A percentile compares a stretch with the other conserved stretches of the same genome.
These are phyloP conservation scores for Neophaeococcomyces aloes DNA, from an alignment of 2,329 filamentous ascomycete genomes.

Conservation along the genomic window DNA sequence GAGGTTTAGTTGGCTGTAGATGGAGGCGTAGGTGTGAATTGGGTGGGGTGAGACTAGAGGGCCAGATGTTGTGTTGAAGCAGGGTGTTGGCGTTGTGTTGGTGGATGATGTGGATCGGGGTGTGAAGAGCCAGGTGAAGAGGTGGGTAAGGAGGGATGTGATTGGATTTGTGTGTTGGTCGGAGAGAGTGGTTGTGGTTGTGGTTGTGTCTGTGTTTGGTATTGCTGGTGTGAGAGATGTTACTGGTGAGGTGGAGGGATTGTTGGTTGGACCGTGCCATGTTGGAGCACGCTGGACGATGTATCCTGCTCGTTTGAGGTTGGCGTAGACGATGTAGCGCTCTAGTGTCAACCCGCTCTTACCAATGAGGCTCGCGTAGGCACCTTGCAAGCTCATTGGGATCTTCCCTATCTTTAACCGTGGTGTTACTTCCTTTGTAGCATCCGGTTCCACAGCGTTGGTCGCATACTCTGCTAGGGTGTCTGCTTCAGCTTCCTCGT, in stretches of 20 bases:
- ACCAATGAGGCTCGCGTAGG: constrained; percentile 75
- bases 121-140: constrained; percentile 39
- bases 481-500: no score
- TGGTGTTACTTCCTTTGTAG: not conserved
- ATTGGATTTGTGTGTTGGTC: no score
- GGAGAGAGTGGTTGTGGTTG: no score
- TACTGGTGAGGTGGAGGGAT: not conserved
- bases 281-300: constrained; percentile 61
- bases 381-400: constrained; percentile 84
- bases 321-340: constrained; percentile 77
- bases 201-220: not conserved
- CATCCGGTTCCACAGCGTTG: constrained; percentile 42
- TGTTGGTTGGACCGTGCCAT: constrained; percentile 30
- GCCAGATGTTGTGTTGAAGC: constrained; percentile 29
- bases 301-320: constrained; percentile 74
- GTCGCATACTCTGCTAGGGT: no score
- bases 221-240: not conserved
- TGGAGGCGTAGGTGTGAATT: constrained; percentile 55
- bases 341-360: constrained; percentile 56
- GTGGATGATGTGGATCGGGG: constrained; percentile 11
- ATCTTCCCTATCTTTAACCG: constrained; percentile 41
- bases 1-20: constrained; percentile 67
- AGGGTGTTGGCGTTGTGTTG: no score
- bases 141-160: constrained; percentile 42
- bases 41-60: constrained; percentile 54